Base-by-base conservation (phyloP, 2,329 filamentous ascomycete genomes). In the Clonostachys rhizophaga region DNA sequence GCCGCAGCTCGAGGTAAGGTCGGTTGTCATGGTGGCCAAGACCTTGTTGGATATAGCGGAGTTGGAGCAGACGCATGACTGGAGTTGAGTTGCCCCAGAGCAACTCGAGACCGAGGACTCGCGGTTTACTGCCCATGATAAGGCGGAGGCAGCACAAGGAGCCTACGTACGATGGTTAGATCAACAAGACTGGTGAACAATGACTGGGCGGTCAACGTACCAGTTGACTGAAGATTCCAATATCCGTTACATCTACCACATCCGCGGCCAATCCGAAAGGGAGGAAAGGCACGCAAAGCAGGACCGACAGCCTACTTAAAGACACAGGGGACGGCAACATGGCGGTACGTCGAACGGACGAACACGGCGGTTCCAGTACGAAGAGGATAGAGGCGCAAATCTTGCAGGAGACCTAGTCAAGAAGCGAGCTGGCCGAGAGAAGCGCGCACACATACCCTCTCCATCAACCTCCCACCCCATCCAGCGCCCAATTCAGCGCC, bases 41-140 rank as follows among this genome's bases (percentile, higher is more conserved):
- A 79, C 56, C 5, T 65, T 60, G 5, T 59, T 62, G 14, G 64
- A 60, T 49, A 69, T 68, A 43, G 64, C 66, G 50, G 68, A 66
- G 55, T 76, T 73, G 13, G 70, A 71, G 61, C 76, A 81, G n/a
- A 77, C 66, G 48, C 77, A 81, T 9, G 68, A 70, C 51, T 79
- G 75, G 9, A 80, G 59, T 5, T 64, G 69, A 5, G 67, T 65
- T 13, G 68, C 69, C 24, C 69, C 61, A 13, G 69, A 69, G 51
- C 76, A 79, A 43, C 41, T 46, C 18, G 44, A 40, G 42, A 61
- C 62, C 10, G 63, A 60, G 30, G 76, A 78, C 52, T 72, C 65
- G 35, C 54, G 49, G 49, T 67, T 62, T 52, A 81, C 58, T 47
- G 70, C 67, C 49, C 69, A 66, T 3, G 65, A 69, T 37, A 80